phyloP scores from a whole-genome alignment of 305 asterid species.

The Plantago lanceolata region DNA sequence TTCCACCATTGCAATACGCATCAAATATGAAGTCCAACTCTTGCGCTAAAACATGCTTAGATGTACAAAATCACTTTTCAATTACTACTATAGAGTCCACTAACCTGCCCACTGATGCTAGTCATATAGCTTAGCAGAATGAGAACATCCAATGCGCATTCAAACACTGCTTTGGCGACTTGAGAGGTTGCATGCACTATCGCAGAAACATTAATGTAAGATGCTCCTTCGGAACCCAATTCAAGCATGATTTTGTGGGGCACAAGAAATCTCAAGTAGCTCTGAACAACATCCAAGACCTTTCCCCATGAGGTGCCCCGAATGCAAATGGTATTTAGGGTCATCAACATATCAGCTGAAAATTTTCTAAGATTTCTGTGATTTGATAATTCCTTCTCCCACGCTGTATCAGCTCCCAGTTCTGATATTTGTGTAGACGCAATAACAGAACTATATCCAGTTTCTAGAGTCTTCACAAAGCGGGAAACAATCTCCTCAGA shows the following conservation, averaged over 20 bases:
- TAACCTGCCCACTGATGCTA: constrained; percentile 88
- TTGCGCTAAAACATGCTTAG: no score
- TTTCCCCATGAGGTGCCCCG: constrained; percentile 75
- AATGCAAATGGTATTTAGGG: constrained; percentile 60
- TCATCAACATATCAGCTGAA: constrained; percentile 65
- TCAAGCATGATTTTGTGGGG: constrained; percentile 64
- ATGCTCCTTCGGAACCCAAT: constrained; percentile 38
- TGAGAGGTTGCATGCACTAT: constrained; percentile 82
- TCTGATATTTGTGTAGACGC: constrained; percentile 58
- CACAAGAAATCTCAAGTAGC: constrained; percentile 69
- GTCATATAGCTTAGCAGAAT: constrained; percentile 82
- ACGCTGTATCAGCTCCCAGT: constrained; percentile 72
- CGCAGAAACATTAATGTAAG: constrained; percentile 45
- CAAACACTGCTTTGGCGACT: constrained; percentile 83
- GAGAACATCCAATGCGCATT: constrained; percentile 74
- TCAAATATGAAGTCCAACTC: no score
- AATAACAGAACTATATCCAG: constrained; percentile 63
- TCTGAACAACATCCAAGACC: constrained; percentile 68
- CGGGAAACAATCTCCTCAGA: constrained; percentile 75
- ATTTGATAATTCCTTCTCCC: constrained; percentile 69
- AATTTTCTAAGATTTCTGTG: constrained; percentile 82
- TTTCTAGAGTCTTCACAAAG: constrained; percentile 65
- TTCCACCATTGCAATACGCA: no score
- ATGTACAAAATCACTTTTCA: background rate
- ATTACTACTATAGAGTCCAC: constrained; percentile 23